Base-by-base conservation (phyloP, 371 early-diverging fungal genomes). In the Actinomucor elegans region DNA sequence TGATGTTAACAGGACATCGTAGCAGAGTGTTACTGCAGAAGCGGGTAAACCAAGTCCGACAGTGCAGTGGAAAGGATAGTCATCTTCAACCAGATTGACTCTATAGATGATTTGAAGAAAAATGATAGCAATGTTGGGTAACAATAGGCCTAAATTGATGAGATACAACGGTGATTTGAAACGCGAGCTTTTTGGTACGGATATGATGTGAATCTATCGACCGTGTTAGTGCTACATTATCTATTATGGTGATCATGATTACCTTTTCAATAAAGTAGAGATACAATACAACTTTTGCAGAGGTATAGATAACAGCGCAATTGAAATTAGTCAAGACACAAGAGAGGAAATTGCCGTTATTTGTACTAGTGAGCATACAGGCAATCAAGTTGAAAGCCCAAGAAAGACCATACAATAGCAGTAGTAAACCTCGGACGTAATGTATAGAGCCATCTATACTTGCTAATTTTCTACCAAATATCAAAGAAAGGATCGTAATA, bases 261-360 rank as follows among this genome's bases (percentile, higher is more conserved):
- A 76, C 80, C 74, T 80, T 83, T 68, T 83, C 81, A 50, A 76
- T 77, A 27, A 77, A 73, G 53, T 80, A 80, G 15, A 80, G 66
- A 55, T 70, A 80, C 0, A 83, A 64, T 7, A 71, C 38, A n/a
- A 70, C 52, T 52, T 80, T 83, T 20, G 75, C 52, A 7, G 50
- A 21, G 5, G 75, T 76, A 44, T 77, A 79, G 1, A 80, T 45
- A 18, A 75, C 37, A 2, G 68, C 54, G 27, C 64, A 61, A 27
- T 72, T 69, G 50, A 69, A 73, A 14, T 76, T 62, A n/a, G 74
- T 66, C 41, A 83, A 61, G 14, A 57, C 48, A 51, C 83, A 83
- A 12, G 80, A 80, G 29, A 77, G 42, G 10, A 38, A 46, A 21
- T 83, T 83, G 46, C 73, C 76, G 45, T 83, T 77, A 56, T 83